A percentile compares a stretch with the other conserved stretches of the same genome.
phyloP scores from a whole-genome alignment of 2,329 filamentous ascomycete genomes.

The Annulohypoxylon truncatum region DNA sequence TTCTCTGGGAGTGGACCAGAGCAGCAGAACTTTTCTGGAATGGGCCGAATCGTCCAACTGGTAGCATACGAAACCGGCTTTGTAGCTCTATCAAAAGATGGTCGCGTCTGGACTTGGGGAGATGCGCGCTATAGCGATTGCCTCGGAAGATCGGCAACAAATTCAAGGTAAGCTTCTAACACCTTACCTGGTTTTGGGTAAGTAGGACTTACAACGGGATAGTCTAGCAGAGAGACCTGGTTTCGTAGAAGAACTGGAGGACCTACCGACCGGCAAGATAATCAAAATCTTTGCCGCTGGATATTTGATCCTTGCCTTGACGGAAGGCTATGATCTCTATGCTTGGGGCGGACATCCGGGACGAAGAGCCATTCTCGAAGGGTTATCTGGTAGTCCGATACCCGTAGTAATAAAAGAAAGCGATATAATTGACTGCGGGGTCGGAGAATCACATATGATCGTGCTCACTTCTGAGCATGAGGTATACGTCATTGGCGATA shows the following conservation, averaged over 20 bases:
- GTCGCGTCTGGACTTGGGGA: constrained; percentile 65
- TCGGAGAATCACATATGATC: constrained; percentile 70
- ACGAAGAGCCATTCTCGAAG: constrained; percentile 49
- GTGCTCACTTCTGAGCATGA: constrained; percentile 61
- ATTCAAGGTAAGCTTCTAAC: constrained; percentile 50
- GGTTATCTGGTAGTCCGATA: constrained; percentile 51
- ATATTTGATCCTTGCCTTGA: constrained; percentile 68
- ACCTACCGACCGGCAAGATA: constrained; percentile 64
- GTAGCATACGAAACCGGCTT: constrained; percentile 63
- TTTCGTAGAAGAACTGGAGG: constrained; percentile 60
- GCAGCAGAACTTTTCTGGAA: constrained; percentile 39
- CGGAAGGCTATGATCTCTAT: constrained; percentile 68
- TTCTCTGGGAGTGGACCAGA: constrained; percentile 9
- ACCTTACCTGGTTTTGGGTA: neutral
- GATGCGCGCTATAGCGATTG: constrained; percentile 68
- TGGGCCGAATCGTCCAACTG: constrained; percentile 54
- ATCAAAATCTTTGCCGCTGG: constrained; percentile 66
- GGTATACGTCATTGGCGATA: constrained; percentile 68
- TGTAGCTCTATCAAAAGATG: constrained; percentile 57
- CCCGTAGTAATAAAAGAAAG: constrained; percentile 60
- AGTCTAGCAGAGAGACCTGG: constrained; percentile 61
- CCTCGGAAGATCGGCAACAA: constrained; percentile 63
- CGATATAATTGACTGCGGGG: constrained; percentile 67
- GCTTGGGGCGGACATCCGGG: constrained; percentile 66
- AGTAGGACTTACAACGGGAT: constrained; percentile 18